Evolutionary conservation across 116 monocot genomes (phyloP), one percentile per base, ranked within the genome.

Genomic region (Papilionanthe hybrid): DNA sequence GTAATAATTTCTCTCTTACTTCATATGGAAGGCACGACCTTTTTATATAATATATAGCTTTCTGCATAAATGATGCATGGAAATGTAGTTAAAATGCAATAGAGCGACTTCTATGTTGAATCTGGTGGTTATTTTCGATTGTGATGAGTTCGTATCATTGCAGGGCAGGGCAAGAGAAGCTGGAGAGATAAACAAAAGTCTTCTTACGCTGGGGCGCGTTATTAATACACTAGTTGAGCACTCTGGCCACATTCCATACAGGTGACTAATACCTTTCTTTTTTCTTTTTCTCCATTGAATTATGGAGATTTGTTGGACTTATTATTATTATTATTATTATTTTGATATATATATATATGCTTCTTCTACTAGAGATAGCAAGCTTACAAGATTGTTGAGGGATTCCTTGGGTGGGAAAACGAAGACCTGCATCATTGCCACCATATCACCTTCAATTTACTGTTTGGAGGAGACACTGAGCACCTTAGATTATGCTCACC

Each of bases 81-180:
- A 75, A 75, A 27, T 67, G 68, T 32, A 45, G 17, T 48, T 29
- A 69, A 7, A 19, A 18, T 9, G 45, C 60, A 43, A 42, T 58
- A 23, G 22, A 10, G 78, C 1, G 7, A 19, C 6, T 50, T 76
- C 5, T 5, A 25, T 25, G 50, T 76, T 50, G 50, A 49, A 76
- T 7, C 15, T 3, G 3, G 10, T 67, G 69, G 12, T 15, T 69
- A 32, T 11, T 15, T 69, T 69, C 13, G 69, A 32, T 69, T 8
- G 60, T 69, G 69, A 69, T 28, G 60, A 78, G 44, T 17, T 9
- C 29, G 72, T 44, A 47, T 77, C 72, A 80, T 78, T 91, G 25
- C 93, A 99, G 99, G 91, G 93, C 5, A 95, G 99, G 86, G 99
- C 99, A 72, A 95, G 99, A 85, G 99, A 99, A 87, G 95, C 99